These are phyloP conservation scores for Citrus inodora DNA, from an alignment of 345 rosid genomes.

Conservation along the genomic window DNA sequence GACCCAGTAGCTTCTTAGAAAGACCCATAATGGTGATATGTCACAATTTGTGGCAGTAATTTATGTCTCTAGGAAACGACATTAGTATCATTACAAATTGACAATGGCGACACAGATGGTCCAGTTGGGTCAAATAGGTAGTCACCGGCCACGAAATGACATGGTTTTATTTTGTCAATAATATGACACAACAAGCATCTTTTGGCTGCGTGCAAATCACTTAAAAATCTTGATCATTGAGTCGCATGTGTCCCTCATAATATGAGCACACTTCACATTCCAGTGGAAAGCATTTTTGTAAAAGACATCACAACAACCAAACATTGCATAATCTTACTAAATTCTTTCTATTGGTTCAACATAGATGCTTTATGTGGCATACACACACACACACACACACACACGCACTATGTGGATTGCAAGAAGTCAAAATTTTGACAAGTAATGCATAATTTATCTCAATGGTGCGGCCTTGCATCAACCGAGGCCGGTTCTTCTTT, in stretches of 20 bases:
- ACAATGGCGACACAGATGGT: not conserved
- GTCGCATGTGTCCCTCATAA: slow-evolving; percentile 11
- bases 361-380: not conserved
- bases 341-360: not conserved
- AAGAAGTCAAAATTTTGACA: not conserved
- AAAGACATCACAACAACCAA: not conserved
- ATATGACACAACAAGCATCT: not conserved
- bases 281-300: slow-evolving; percentile 2
- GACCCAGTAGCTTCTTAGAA: no score
- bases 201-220: not conserved
- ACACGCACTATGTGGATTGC: no score
- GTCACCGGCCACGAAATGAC: slow-evolving; percentile 19
- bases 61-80: not conserved
- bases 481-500: not conserved
- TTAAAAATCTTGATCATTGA: slow-evolving; percentile 1
- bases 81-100: not conserved
- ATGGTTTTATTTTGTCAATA: slow-evolving; percentile 11
- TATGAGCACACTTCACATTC: not conserved
- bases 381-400: no score
- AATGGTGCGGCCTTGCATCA: not conserved
- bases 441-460: not conserved
- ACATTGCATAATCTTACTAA: not conserved
- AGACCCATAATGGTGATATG: no score
- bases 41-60: not conserved
- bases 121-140: slow-evolving; percentile 16